Evolutionary conservation across 176 grass and related monocot species (phyloP).

Genomic region (Hordeum vulgare): MorexV3_pseudomolecules_assembly NC_058524.1:562535632-562536131

Average conservation of each 20-base stretch:
- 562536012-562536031: conserved; percentile 49
- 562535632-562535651: not conserved
- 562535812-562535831: conserved; percentile 51
- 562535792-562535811: conserved; percentile 78
- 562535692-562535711: not conserved
- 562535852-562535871: conserved; percentile 55
- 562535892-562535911: conserved; percentile 38
- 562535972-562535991: conserved; percentile 46
- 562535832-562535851: conserved; percentile 41
- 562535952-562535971: conserved; percentile 37
- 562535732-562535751: not conserved
- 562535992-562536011: conserved; percentile 47
- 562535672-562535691: not conserved
- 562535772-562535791: conserved; percentile 23
- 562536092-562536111: conserved; percentile 75
- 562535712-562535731: not conserved
- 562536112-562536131: conserved; percentile 81
- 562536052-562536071: conserved; percentile 72
- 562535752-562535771: conserved; percentile 18
- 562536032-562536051: conserved; percentile 84
- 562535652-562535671: not conserved
- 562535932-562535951: conserved; percentile 40
- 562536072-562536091: conserved; percentile 65
- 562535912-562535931: conserved; percentile 57
- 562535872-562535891: conserved; percentile 47